Evolutionary conservation across 805 yeast species (phyloP).

Genomic region (Candida gorgasii): DNA sequence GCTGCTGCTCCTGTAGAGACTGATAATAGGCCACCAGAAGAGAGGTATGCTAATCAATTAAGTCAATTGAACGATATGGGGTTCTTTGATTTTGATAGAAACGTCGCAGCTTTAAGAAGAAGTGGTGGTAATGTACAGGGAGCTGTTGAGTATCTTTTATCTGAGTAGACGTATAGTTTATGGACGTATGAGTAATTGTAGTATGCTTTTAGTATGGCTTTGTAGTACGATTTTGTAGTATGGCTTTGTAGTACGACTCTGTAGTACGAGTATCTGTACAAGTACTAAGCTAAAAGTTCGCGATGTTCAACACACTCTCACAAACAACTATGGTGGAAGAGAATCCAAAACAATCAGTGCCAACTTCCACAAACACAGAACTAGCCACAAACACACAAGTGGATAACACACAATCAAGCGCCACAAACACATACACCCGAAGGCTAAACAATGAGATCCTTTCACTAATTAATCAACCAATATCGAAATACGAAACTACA

Average conservation of each 20-base stretch:
- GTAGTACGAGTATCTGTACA: no score
- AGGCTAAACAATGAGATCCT: slow-evolving; percentile 6
- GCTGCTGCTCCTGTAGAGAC: slow-evolving; percentile 31
- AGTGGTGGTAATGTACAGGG: slow-evolving; percentile 98
- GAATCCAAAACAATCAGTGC: background rate
- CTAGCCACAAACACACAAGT: background rate
- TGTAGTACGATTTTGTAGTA: no score
- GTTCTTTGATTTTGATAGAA: slow-evolving; percentile 90
- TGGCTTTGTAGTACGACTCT: no score
- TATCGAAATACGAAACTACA: slow-evolving; percentile 10
- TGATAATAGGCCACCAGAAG: slow-evolving; percentile 49
- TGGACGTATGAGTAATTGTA: no score
- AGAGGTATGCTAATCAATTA: slow-evolving; percentile 43
- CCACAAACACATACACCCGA: background rate
- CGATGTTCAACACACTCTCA: background rate
- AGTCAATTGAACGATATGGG: slow-evolving; percentile 51
- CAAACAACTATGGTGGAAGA: background rate
- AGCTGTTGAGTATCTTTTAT: slow-evolving; percentile 70
- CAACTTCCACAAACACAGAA: no score
- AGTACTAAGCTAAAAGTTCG: no score
- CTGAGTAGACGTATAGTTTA: no score
- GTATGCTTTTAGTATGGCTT: no score
- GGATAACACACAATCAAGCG: background rate
- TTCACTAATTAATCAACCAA: slow-evolving; percentile 7
- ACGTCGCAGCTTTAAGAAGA: slow-evolving; percentile 88